Evolutionary conservation across 2,329 filamentous ascomycete genomes (phyloP).

Genomic region (Phaeosphaeriaceae sp.): DNA sequence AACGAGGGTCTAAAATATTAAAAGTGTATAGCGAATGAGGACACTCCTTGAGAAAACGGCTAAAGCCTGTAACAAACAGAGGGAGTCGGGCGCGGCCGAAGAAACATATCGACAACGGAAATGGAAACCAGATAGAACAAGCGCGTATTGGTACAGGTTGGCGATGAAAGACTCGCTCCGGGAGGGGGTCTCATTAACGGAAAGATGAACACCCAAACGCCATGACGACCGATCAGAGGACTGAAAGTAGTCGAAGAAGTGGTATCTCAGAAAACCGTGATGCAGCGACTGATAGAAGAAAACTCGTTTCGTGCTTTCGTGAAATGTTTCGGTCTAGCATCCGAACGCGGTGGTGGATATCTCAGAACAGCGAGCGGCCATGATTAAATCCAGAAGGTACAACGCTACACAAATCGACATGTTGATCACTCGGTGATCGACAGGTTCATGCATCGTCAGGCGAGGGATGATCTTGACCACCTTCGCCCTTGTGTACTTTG

Average conservation of each 20-base stretch:
- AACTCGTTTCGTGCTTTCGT: conserved; percentile 38
- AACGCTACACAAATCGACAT: conserved; percentile 11
- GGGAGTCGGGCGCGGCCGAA: conserved; percentile 20
- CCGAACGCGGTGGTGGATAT: conserved; percentile 45
- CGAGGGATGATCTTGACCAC: conserved; percentile 53
- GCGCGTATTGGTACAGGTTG: conserved; percentile 41
- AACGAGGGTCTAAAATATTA: conserved; percentile 50
- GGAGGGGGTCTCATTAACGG: conserved; percentile 31
- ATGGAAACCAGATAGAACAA: conserved; percentile 6
- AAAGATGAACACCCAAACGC: conserved; percentile 31
- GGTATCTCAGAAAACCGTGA: conserved; percentile 33
- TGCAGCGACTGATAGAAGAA: conserved; percentile 42
- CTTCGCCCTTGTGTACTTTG: conserved; percentile 90
- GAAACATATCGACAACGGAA: conserved; percentile 2
- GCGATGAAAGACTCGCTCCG: conserved; percentile 29
- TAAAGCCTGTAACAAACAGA: conserved; percentile 24
- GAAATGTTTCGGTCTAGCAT: conserved; percentile 28
- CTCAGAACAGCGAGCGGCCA: conserved; percentile 38
- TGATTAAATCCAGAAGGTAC: conserved; percentile 16
- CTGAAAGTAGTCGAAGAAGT: conserved; percentile 12
- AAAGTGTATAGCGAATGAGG: conserved; percentile 45
- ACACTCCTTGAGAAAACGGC: conserved; percentile 32
- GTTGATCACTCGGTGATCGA: conserved; percentile 34
- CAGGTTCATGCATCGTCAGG: conserved; percentile 53
- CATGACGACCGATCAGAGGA: conserved; percentile 17